Percentiles rank a stretch among this genome's conserved stretches.
Conservation (phyloP, 2,329 filamentous ascomycete genomes). For the Bertia moriformis region DNA sequence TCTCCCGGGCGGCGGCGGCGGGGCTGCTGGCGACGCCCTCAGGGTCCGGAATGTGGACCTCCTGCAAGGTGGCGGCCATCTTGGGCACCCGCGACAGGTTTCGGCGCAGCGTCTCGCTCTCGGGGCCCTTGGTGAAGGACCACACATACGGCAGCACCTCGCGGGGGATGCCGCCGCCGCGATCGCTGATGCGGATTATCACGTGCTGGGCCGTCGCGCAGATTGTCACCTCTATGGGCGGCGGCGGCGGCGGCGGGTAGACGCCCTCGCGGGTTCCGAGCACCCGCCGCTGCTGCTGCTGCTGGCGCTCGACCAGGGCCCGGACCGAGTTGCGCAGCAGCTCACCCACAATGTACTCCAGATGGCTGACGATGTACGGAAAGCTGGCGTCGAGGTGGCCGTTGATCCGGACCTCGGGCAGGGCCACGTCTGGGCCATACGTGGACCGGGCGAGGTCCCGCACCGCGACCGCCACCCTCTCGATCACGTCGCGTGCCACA, state of each 20-base stretch:
- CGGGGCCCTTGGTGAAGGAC: conserved; percentile 90
- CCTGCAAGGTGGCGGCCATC: conserved; percentile 86
- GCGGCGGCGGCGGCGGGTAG: too few relatives aligned
- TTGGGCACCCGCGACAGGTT: conserved; percentile 79
- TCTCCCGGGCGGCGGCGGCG: conserved; percentile 2
- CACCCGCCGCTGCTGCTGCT: conserved; percentile 34
- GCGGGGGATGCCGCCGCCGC: conserved; percentile 77
- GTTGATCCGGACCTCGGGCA: conserved; percentile 70
- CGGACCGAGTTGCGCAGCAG: conserved; percentile 89
- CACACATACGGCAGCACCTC: conserved; percentile 80
- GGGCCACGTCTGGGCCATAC: conserved; percentile 53
- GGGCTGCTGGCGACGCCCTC: background rate
- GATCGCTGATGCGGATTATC: conserved; percentile 89
- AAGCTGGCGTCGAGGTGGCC: conserved; percentile 84
- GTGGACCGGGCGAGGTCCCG: conserved; percentile 60
- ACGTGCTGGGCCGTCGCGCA: conserved; percentile 91
- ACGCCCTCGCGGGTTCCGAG: too few relatives aligned
- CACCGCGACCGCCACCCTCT: conserved; percentile 65
- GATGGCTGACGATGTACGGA: conserved; percentile 86
- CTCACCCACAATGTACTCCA: conserved; percentile 95
- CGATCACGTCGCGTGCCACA: conserved; percentile 76
- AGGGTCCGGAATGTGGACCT: conserved; percentile 37
- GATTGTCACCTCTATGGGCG: conserved; percentile 83
- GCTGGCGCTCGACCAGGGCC: conserved; percentile 76
- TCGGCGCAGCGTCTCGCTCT: conserved; percentile 59